Conservation (phyloP, 257 asterid genomes). For the Striga asiatica region DNA sequence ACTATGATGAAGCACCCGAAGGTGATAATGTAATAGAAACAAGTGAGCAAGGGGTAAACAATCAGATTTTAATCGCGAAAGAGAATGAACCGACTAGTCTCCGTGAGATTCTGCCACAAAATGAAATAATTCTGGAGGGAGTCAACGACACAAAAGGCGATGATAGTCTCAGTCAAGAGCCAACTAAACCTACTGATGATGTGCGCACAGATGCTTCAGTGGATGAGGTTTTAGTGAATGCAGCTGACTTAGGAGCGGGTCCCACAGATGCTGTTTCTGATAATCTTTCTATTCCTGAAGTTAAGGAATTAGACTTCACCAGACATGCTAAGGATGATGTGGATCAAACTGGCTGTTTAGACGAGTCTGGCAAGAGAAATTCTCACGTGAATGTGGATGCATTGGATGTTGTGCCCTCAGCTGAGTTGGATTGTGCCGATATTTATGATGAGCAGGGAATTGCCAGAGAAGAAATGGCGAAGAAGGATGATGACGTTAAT, state of each 20-base stretch:
- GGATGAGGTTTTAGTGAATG: constrained; percentile 19
- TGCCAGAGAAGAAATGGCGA: constrained; percentile 23
- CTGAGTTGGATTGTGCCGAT: constrained; percentile 26
- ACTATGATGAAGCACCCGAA: constrained; percentile 17
- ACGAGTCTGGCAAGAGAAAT: constrained; percentile 22
- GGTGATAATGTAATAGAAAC: constrained; percentile 5
- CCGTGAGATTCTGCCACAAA: constrained; percentile 19
- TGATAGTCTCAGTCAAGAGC: constrained; percentile 14
- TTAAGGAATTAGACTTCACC: constrained; percentile 9
- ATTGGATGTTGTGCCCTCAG: constrained; percentile 17
- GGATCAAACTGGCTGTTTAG: constrained; percentile 15
- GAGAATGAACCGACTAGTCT: constrained; percentile 25
- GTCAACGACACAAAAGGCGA: constrained; percentile 10
- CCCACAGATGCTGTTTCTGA: constrained; percentile 18
- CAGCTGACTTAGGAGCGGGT: constrained; percentile 19
- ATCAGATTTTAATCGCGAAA: constrained; percentile 19
- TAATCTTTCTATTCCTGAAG: constrained; percentile 14
- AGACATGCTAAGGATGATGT: constrained; percentile 16
- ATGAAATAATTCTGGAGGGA: constrained; percentile 24
- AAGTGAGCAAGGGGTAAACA: constrained; percentile 1
- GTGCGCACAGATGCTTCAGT: constrained; percentile 17
- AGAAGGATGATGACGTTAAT: constrained; percentile 33
- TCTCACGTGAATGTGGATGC: constrained; percentile 19
- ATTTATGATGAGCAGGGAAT: constrained; percentile 24
- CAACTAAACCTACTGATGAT: constrained; percentile 15